Evolutionary conservation across 768 basidiomycete genomes (phyloP).

Genomic region (Lentinula boryana): DNA sequence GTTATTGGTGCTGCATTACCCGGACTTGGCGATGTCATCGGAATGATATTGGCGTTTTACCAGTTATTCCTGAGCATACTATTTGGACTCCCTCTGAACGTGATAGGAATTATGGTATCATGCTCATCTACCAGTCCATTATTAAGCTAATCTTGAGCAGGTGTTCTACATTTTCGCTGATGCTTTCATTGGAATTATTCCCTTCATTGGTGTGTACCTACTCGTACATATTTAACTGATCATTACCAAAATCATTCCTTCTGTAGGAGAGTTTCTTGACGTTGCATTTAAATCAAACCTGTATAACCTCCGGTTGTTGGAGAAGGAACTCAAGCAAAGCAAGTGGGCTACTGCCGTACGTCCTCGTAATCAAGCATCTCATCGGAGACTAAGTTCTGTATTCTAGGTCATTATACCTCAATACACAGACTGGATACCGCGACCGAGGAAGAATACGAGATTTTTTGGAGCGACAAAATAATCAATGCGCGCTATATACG

Average conservation of each 20-base stretch:
- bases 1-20: constrained; percentile 7
- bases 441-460: not conserved
- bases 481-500: not conserved
- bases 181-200: constrained; percentile 8
- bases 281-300: constrained; percentile 11
- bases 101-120: constrained; percentile 7
- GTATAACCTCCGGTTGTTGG: constrained; percentile 8
- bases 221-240: not conserved
- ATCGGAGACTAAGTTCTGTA: not conserved
- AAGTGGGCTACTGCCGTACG: constrained; percentile 6
- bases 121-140: not conserved
- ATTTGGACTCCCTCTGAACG: constrained; percentile 6
- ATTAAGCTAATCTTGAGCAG: not conserved
- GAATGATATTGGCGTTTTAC: constrained; percentile 7
- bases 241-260: too few species aligned
- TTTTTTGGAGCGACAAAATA: not conserved
- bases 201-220: not conserved
- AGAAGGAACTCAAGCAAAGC: constrained; percentile 8
- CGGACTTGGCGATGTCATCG: constrained; percentile 4
- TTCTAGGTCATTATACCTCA: constrained; percentile 8
- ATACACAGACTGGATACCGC: constrained; percentile 7
- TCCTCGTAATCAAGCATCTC: not conserved
- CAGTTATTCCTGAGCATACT: constrained; percentile 10
- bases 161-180: constrained; percentile 6
- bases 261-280: constrained; percentile 8